phyloP scores from a whole-genome alignment of 177 flowering plant species.

The Viscum album region DNA sequence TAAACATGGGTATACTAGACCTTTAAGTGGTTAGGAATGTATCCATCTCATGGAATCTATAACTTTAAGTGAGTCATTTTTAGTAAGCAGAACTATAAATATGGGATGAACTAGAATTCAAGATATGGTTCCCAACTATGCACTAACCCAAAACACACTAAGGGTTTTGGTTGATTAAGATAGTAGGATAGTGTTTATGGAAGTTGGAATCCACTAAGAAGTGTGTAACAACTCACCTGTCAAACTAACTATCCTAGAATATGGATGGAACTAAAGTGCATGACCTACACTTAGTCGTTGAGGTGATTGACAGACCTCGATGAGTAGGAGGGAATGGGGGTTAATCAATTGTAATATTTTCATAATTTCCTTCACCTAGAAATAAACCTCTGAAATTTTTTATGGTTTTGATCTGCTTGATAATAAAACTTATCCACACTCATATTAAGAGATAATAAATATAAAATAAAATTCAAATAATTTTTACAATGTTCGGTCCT shows the following conservation, averaged over 20 bases:
- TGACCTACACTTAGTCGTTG: constrained; percentile 4
- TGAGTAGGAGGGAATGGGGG: constrained; percentile 50
- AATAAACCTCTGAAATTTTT: no score
- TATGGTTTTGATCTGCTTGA: no score
- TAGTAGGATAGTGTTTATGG: constrained; percentile 8
- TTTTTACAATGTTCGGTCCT: no score
- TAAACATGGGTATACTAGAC: background rate
- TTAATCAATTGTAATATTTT: no score
- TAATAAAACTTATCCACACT: no score
- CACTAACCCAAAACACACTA: constrained; percentile 8
- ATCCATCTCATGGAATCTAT: constrained; percentile 34
- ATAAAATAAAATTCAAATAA: no score
- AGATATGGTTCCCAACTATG: constrained; percentile 5
- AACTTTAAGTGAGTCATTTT: constrained; percentile 51
- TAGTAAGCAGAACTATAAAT: constrained; percentile 26
- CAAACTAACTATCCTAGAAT: constrained; percentile 7
- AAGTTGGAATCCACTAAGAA: constrained; percentile 30
- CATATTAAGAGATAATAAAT: no score
- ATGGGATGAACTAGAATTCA: constrained; percentile 6
- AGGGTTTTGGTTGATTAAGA: constrained; percentile 11
- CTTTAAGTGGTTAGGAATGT: background rate
- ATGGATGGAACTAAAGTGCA: constrained; percentile 7
- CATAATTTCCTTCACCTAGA: no score
- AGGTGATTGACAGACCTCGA: constrained; percentile 29
- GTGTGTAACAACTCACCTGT: constrained; percentile 57